phyloP scores from a whole-genome alignment of 2,329 filamentous ascomycete genomes.

The Aspergillus tubingensis region DNA sequence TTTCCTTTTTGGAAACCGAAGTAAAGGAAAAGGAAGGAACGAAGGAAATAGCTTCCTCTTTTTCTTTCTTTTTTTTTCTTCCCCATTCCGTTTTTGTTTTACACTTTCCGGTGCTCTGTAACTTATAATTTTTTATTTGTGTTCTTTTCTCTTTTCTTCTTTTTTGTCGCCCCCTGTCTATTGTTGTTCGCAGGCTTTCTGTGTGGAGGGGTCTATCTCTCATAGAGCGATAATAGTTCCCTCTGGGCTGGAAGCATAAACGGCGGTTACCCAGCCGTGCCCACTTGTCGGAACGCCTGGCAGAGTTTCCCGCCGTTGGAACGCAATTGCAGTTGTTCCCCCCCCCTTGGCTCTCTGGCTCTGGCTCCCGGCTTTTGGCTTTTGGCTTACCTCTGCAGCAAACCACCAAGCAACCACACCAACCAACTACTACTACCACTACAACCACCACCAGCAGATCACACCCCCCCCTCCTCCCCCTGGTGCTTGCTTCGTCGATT shows the following conservation, averaged over 20 bases:
- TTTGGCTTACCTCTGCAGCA: background rate
- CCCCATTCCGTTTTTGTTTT: background rate
- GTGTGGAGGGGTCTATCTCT: constrained; percentile 1
- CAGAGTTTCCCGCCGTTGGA: constrained; percentile 12
- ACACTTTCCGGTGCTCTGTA: background rate
- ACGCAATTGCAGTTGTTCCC: constrained; percentile 7
- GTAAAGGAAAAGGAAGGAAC: too few relatives aligned
- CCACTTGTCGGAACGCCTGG: constrained; percentile 2
- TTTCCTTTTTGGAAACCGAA: background rate
- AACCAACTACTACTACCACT: background rate
- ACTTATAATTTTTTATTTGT: constrained; percentile 9
- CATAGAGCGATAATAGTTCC: constrained; percentile 4
- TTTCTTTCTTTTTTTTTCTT: background rate
- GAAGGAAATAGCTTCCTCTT: too few relatives aligned
- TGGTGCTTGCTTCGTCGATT: constrained; percentile 6
- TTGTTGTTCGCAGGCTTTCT: background rate
- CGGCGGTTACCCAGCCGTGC: background rate
- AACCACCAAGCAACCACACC: background rate
- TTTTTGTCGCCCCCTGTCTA: background rate
- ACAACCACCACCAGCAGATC: constrained; percentile 14
- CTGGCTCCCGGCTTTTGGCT: constrained; percentile 4
- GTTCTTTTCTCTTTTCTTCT: constrained; percentile 7
- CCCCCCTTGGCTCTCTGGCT: background rate
- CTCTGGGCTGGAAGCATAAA: constrained; percentile 1
- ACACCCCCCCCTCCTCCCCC: background rate